Base-by-base conservation (phyloP, 1,139 yeast genomes). In the Debaryomyces fabryi region DNA sequence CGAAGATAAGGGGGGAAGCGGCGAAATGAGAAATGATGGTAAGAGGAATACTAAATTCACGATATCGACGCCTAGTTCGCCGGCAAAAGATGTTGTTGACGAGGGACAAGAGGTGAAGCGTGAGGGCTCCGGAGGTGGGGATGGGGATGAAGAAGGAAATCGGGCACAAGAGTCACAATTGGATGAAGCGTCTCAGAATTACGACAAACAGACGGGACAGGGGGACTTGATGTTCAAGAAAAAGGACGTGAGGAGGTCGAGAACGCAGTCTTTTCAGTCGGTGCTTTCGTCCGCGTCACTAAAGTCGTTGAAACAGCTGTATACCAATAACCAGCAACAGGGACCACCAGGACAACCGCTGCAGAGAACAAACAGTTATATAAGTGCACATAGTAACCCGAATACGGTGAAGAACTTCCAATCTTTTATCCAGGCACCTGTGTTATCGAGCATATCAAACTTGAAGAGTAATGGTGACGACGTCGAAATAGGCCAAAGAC, bases 191-290 rank as follows among this genome's bases (percentile, higher is more conserved):
- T 13, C 7, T 4, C 40, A 37, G 29, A 36, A 9, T 16, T n/a
- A 21, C 9, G 43, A 40, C 12, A 40, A 12, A 9, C 43, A 30
- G 18, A 12, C 7, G 20, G 32, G n/a, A 8, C 36, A 27, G 20
- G 32, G 34, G 36, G 43, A 40, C 10, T 29, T 40, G 34, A 67
- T 72, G 24, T 82, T 83, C 66, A 79, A 78, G 56, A 82, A 82
- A 64, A 77, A 79, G 53, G 76, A 79, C 39, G 72, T 80, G 16
- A 75, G 76, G 16, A 74, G 79, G 49, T 70, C 76, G 33, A 68
- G 87, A 48, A 76, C 85, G 1, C 86, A 81, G 57, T 79, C 83
- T n/a, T 80, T 81, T 42, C 88, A 82, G 59, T 79, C 84, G 44
- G 86, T 82, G n/a, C 68, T 83, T 48, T 81, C 86, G 32, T 77